Base-by-base conservation (phyloP, 768 basidiomycete genomes). In the Hebeloma cylindrosporum region DNA sequence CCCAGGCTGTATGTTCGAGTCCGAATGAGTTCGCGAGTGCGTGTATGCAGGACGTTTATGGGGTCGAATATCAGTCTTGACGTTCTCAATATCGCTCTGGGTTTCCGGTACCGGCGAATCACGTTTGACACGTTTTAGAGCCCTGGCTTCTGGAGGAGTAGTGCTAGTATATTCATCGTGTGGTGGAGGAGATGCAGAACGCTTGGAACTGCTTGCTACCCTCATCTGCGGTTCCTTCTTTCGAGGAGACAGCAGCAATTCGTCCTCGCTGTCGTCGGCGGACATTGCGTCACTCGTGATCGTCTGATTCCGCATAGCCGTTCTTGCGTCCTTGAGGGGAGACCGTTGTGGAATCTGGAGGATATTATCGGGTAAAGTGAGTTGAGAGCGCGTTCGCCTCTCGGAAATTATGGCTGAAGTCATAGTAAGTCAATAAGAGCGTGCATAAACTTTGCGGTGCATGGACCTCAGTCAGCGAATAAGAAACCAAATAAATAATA, bases 291-390 rank as follows among this genome's bases (percentile, higher is more conserved):
- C 41, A 25, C 28, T 40, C 21, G 39, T 41, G 25, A 50, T 45
- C 20, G 40, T 51, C 20, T 53, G 62, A 51, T 57, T 67, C 47
- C 61, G 63, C 35, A 64, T 52, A 9, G 70, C 60, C 40, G 54
- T 69, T 37, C 71, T 69, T 38, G 79, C 79, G 55, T 69, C 65
- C 58, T 81, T 80, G 64, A 80, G 65, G 2, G 79, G 78, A 16
- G 78, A 80, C 21, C 65, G 61, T 25, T 70, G 67, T 22, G 77
- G 63, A 35, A 78, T 56, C 30, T 63, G 66, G 17, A 79, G 61
- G n/a, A 77, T 62, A 17, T 66, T 59, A 59, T 80, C 71, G 20
- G 75, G 66, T 20, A 78, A 59, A 21, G 67, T 64, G 50, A 75
- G 63, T 56, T 79, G 78, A 34, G 79, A 82, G 55, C 80, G 71